Base-by-base conservation (phyloP, 1,284 basidiomycete species). In the Trichosporon sp. region DNA sequence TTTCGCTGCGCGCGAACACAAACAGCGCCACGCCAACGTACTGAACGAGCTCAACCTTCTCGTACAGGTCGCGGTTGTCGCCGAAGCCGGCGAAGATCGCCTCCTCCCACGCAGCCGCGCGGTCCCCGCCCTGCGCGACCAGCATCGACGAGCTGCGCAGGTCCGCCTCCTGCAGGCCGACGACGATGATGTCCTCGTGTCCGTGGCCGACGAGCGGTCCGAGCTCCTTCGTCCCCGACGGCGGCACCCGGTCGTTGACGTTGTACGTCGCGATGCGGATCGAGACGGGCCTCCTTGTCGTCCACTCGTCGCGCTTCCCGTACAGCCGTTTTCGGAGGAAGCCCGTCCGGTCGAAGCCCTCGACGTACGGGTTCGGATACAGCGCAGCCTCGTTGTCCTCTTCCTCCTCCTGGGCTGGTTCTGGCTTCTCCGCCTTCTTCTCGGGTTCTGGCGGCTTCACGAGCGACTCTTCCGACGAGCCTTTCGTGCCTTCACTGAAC, bases 31-130 rank as follows among this genome's bases (percentile, higher is more conserved):
- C 79, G 7, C 81, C 81, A 21, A 83, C 80, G 65, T 80, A 80
- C 68, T 81, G 78, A 0, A 73, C 75, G 23, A 74, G 58, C 1
- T 76, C 74, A 15, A 79, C 76, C 67, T 74, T 76, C 53, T 79
- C 78, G 32, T 75, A 81, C 23, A 75, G 72, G 11, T 70, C 73
- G 27, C 84, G 74, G 27, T 83, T 80, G 2, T 77, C 70, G 29
- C 87, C 86, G 3, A 89, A 80, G 77, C 85, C 87, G 0, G 76
- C 70, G 47, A 86, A 80, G n/a, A 88, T 78, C 32, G 80, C 77
- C 3, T 77, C 66, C 75, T 87, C 86, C 88, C 88, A 89, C 53
- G 85, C 82, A 18, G 84, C 75, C 0, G 87, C 87, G 18, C 87
- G 84, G 65, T 80, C 67, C 29, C 68, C 75, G 1, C 79, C 79